Base-by-base conservation (phyloP, 371 early-diverging fungal species). In the Gilbertella persicaria region DNA sequence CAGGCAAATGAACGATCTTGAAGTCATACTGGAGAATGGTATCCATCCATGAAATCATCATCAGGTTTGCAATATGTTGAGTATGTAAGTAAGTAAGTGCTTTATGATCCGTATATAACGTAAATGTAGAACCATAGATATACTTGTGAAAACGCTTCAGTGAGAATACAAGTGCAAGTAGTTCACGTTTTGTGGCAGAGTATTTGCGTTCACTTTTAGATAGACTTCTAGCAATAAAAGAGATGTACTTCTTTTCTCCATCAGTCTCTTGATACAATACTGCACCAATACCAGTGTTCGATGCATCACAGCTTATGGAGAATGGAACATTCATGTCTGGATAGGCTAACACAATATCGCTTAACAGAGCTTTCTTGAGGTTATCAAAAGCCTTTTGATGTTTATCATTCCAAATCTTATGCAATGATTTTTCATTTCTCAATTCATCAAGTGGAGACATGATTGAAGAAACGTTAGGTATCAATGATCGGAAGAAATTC, bases 221-320 rank as follows among this genome's bases (percentile, higher is more conserved):
- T n/a, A 47, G 35, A 12, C 20, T 23, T 21, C 24, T 21, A 14
- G 35, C 20, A 3, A 21, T 8, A 20, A 47, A 36, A 13, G 36
- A 26, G 17, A 47, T 36, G 16, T 47, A 47, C 29, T 43, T 19
- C 9, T n/a, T 7, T 17, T 39, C 4, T 7, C 20, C 16, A n/a
- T 39, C 28, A 28, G 9, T 9, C 9, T 28, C 5, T 33, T 51
- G 51, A 7, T n/a, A 41, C 17, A 73, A 28, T 5, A 64, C 58
- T 4, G 57, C 64, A 28, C 63, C 69, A 17, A 71, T 56, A 7
- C 62, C 72, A 5, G 39, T 19, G 10, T 68, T 64, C 5, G 69
- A 71, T 1, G 71, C 70, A 51, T 78, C 71, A 8, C 68, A 67
- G 3, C 59, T 64, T 0, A 78, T 43, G 13, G 47, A 57, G 16